Evolutionary conservation across 2,329 filamentous ascomycete genomes (phyloP), one percentile per base, ranked within the genome.

Genomic region (Talaromyces sp.): DNA sequence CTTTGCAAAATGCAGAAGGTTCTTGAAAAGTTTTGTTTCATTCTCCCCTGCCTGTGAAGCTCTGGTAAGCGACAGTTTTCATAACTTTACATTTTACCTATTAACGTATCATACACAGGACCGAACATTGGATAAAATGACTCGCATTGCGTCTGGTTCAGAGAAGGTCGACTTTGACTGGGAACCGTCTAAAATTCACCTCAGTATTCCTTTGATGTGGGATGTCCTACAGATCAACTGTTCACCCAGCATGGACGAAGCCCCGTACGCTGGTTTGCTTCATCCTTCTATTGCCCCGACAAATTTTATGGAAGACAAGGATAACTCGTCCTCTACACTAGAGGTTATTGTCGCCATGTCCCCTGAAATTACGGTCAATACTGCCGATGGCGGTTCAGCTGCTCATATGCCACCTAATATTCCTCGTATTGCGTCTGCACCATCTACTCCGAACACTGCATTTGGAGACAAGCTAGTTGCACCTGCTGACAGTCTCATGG

Each of bases 131-230:
- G 77, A 80, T 48, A 76, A 71, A 41, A 79, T 81, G 72, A 78
- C 77, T 0, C 71, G 71, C 0, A 80, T 81, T 16, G 79, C 79
- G 2, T 75, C 77, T 3, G 78, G 78, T 2, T 75, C 77, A 0
- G 77, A 80, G 7, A 75, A 65, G 7, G 72, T 79, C 52, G 77
- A 80, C 13, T 77, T 80, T 51, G 77, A 80, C 57, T 81, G 79
- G 79, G 76, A 80, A 67, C 79, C 79, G 0, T 80, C 77, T 19
- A 77, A 78, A 43, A 81, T 81, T 42, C 77, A 80, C 56, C 77
- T 82, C 32, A 81, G 77, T 53, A 77, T 81, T 1, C 77, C 77
- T 1, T 60, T 82, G 4, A 81, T 81, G 79, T 81, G 79, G 79
- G 76, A 80, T 33, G 76, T 81, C 9, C 63, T 82, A 3, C 77